Base-by-base conservation (phyloP, 768 basidiomycete genomes). In the Tricholoma sp. region DNA sequence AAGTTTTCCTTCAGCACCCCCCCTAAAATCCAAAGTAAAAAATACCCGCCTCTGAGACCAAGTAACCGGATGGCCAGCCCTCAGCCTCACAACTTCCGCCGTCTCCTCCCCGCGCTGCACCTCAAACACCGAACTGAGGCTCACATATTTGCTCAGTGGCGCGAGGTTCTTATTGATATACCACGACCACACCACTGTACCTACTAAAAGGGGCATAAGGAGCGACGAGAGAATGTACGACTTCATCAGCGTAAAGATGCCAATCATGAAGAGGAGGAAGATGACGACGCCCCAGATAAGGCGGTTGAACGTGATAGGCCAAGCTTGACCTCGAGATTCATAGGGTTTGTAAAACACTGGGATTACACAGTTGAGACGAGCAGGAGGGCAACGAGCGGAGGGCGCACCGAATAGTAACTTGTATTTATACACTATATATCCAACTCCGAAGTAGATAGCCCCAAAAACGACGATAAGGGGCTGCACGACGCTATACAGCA, bases 261-360 rank as follows among this genome's bases (percentile, higher is more conserved):
- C 95, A 46, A 87, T 91, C 97, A 98, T 98, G 79, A 98, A 97
- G 46, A 94, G 69, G 56, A 95, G 85, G 79, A 95, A 98, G 54
- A 96, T 91, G 68, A 96, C 68, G 56, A 98, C 82, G 46, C 91
- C 95, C 88, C 91, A 92, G 31, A 95, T 87, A 39, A 97, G 83
- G 6, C 96, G 89, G 24, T 85, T 81, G 70, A 95, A 98, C 0
- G 97, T 95, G 63, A 98, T 85, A 0, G 94, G 93, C 96, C 97
- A 98, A 1, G 95, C 97, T 74, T 98, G 94, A 2, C 97, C 97
- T 63, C 89, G 90, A 2, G 91, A 93, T 73, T 98, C 95, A 71
- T 98, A 98, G 0, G 97, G 96, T 67, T 98, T 98, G 77, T 97
- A 97, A 77, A 96, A 98, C 18, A 98, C 94, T 97, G 34, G 16